A percentile compares a stretch with the other conserved stretches of the same genome.
Conservation (phyloP, 768 basidiomycete species). For the Tremella fuciformis region DNA sequence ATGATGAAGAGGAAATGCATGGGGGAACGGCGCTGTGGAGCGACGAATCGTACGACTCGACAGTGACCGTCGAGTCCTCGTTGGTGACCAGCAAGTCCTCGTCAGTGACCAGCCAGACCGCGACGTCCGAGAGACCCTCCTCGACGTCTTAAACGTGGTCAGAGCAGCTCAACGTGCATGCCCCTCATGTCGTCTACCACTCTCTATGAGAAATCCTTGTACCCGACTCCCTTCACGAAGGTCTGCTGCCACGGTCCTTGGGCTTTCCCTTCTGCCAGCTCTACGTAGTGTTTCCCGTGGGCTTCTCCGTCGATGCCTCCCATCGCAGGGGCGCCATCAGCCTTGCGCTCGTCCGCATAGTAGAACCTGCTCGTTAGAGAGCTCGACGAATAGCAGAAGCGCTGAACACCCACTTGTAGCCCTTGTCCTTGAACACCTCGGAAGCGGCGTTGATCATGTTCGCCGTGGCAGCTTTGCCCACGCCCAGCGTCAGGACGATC, state of each 20-base stretch:
- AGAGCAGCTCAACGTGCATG: too few species aligned
- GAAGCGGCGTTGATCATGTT: conserved; percentile 21
- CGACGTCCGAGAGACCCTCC: too few species aligned
- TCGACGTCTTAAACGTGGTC: too few species aligned
- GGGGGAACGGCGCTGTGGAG: too few species aligned
- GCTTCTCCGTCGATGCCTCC: conserved; percentile 17
- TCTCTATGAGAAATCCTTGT: conserved; percentile 17
- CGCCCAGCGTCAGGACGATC: conserved; percentile 8
- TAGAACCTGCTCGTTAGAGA: conserved; percentile 28
- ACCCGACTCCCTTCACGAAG: conserved; percentile 23
- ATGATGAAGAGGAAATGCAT: too few species aligned
- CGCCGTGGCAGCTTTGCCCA: conserved; percentile 17
- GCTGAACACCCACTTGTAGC: conserved; percentile 20
- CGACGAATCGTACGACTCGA: too few species aligned
- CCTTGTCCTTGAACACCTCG: conserved; percentile 14
- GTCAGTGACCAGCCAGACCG: too few species aligned
- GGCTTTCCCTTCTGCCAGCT: conserved; percentile 7
- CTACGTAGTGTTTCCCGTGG: conserved; percentile 17
- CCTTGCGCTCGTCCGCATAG: conserved; percentile 24
- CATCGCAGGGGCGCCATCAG: conserved; percentile 15
- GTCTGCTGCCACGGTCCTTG: conserved; percentile 24
- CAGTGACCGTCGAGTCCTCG: too few species aligned
- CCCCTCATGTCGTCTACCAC: too few species aligned
- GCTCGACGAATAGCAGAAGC: too few species aligned
- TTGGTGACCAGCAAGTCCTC: too few species aligned